Evolutionary conservation across 306 rosid species (phyloP).

Genomic region (Vicia villosa): DNA sequence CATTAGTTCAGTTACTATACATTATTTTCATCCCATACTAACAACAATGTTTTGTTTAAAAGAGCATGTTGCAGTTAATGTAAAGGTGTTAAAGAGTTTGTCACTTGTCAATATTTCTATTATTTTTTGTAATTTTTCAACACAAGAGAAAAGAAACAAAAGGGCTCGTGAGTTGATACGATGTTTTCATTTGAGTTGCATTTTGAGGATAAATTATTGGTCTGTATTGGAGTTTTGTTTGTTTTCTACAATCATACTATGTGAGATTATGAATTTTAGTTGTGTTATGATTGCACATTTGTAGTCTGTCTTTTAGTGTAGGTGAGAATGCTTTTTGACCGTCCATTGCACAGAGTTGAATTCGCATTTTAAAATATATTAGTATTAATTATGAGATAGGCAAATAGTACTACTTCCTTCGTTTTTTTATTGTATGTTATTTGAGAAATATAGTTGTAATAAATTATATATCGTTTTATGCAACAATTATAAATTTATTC

Average conservation of each 20-base stretch:
- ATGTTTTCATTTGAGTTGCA: neutral
- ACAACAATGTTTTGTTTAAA: neutral
- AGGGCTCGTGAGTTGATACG: neutral
- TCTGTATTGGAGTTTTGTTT: neutral
- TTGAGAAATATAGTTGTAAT: too few species aligned
- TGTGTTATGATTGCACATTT: constrained; percentile 9
- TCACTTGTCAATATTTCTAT: neutral
- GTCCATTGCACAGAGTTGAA: neutral
- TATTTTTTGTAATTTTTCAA: neutral
- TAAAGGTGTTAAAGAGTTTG: neutral
- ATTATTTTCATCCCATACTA: neutral
- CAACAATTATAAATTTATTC: too few species aligned
- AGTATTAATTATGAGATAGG: too few species aligned
- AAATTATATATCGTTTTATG: too few species aligned
- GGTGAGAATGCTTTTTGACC: neutral
- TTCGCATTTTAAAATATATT: too few species aligned
- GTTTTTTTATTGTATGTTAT: too few species aligned
- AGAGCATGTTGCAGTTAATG: neutral
- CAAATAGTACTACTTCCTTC: too few species aligned
- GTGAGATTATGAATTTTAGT: too few species aligned
- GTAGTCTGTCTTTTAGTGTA: neutral
- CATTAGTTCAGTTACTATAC: neutral
- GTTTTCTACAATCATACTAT: neutral
- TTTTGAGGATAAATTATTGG: neutral
- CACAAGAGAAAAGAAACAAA: neutral